Evolutionary conservation across 148 eudicot genomes (phyloP), one percentile per base, ranked within the genome.

Genomic region (Camellia granthamiana): DNA sequence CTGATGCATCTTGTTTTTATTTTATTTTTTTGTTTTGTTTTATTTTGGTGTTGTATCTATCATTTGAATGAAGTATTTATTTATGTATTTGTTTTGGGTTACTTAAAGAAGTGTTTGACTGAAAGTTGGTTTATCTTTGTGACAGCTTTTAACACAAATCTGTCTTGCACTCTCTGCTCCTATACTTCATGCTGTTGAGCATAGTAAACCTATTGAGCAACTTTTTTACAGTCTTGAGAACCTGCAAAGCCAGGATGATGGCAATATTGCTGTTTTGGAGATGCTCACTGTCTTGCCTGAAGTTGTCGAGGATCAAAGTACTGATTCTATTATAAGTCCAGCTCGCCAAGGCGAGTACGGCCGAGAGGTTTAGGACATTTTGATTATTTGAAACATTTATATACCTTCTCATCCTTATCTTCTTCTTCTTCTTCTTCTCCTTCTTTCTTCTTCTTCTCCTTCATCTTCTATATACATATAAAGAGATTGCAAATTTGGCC

Each of bases 241-340:
- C 83, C 86, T 95, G 80, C 94, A 89, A 81, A 88, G 88, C 84
- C 87, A 88, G 84, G 97, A 90, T 21, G 85, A 79, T 67, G 97
- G 97, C 71, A 85, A 91, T 71, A 77, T 85, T 85, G 97, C 94
- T 85, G 98, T 93, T 46, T 78, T 95, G 83, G 98, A 95, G 88
- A 88, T 93, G 96, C 86, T 95, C 54, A 95, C 92, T 70, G 93
- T 95, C 88, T 95, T 95, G 82, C 98, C 97, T n/a, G 98, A 95
- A 86, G 91, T 90, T 67, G 80, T 93, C 59, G 98, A 95, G 79
- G 98, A 93, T 87, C 91, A 88, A 75, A 88, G 88, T 83, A 83
- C 88, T 82, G 88, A 90, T 83, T 82, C 81, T 80, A 75, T 76
- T 75, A 78, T 88, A 76, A 92, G 77, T 81, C 82, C 87, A 78